Percentiles rank a stretch among this genome's conserved stretches.
These are phyloP conservation scores for Echinochloa phyllopogon DNA, from an alignment of 176 grass and related monocot species.

Conservation along the genomic window DNA sequence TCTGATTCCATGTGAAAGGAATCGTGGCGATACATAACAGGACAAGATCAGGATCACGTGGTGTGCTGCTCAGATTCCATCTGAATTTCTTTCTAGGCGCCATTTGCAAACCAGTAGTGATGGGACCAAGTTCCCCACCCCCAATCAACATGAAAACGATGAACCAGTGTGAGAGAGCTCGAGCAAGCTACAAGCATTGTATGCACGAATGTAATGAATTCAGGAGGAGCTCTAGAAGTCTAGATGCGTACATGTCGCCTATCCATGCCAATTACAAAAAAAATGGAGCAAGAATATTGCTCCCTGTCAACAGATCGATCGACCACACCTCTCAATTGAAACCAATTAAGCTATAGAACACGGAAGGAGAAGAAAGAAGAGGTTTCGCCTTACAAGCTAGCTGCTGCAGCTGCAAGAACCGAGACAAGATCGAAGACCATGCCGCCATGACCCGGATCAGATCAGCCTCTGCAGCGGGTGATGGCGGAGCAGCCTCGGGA, in stretches of 20 bases:
- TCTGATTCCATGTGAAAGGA: slow-evolving; percentile 6
- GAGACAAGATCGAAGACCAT: background rate
- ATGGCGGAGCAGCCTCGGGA: slow-evolving; percentile 65
- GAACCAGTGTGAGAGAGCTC: no score
- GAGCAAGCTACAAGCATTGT: background rate
- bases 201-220: background rate
- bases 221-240: background rate
- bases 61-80: background rate
- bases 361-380: background rate
- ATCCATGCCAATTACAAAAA: slow-evolving; percentile 18
- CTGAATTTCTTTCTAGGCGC: background rate
- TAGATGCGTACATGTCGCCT: background rate
- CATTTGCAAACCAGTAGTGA: no score
- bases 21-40: background rate
- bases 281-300: slow-evolving; percentile 24
- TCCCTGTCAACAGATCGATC: background rate
- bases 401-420: background rate
- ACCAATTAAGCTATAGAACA: background rate
- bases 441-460: background rate
- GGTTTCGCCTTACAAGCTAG: background rate
- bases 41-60: slow-evolving; percentile 12
- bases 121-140: no score
- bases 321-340: background rate
- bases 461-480: slow-evolving; percentile 54
- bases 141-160: background rate